phyloP scores from a whole-genome alignment of 2,329 filamentous ascomycete genomes.

The Scedosporium apiospermum region DNA sequence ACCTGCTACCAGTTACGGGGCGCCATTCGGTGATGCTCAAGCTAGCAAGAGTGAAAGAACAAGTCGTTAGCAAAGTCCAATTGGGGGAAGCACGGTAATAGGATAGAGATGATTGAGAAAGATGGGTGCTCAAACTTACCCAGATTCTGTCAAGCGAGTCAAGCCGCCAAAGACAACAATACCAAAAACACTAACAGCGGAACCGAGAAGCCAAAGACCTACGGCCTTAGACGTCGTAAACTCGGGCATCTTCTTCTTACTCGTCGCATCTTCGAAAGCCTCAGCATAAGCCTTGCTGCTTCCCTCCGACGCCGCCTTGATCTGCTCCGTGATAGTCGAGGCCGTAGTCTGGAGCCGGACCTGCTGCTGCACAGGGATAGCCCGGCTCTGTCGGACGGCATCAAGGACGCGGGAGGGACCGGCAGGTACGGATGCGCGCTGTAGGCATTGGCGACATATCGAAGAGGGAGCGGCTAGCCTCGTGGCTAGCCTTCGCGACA shows the following conservation, averaged over 20 bases:
- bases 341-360: constrained; percentile 10
- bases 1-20: constrained; percentile 85
- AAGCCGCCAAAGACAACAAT: constrained; percentile 93
- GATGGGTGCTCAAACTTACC: constrained; percentile 42
- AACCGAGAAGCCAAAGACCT: constrained; percentile 86
- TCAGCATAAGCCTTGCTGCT: background rate
- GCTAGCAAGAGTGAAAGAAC: constrained; percentile 32
- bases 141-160: constrained; percentile 90
- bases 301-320: constrained; percentile 1
- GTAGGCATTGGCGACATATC: constrained; percentile 40
- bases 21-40: constrained; percentile 98
- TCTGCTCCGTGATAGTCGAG: background rate
- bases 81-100: background rate
- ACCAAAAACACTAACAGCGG: constrained; percentile 87
- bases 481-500: constrained; percentile 29
- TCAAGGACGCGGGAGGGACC: background rate
- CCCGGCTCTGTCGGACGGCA: constrained; percentile 14
- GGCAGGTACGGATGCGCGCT: constrained; percentile 9
- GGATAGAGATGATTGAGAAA: background rate
- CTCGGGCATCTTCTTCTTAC: constrained; percentile 30
- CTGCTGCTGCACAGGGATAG: constrained; percentile 10
- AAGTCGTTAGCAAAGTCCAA: too few relatives aligned
- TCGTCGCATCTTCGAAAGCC: constrained; percentile 1
- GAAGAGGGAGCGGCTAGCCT: constrained; percentile 29
- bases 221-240: constrained; percentile 66